These are phyloP conservation scores for Solanum paucissectum DNA, from an alignment of 257 asterid genomes.

Conservation along the genomic window DNA sequence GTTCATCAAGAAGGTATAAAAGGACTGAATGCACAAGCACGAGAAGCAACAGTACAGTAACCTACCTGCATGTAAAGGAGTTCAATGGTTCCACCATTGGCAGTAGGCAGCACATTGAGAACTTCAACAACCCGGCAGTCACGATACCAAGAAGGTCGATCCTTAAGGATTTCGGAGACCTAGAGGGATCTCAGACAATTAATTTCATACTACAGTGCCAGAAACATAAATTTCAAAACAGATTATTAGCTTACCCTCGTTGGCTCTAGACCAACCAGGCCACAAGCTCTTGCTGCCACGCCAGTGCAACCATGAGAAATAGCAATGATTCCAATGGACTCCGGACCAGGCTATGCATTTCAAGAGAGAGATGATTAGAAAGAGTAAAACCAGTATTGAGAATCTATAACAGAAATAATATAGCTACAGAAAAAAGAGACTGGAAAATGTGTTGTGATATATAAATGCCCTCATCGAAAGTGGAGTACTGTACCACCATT, in stretches of 20 bases:
- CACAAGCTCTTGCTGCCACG: constrained; percentile 94
- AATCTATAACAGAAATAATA: not conserved
- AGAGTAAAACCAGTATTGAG: not conserved
- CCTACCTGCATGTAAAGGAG: constrained; percentile 83
- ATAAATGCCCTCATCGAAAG: not conserved
- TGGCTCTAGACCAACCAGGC: constrained; percentile 92
- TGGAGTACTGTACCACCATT: not conserved
- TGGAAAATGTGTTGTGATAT: not conserved
- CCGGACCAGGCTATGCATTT: constrained; percentile 97
- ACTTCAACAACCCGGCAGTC: constrained; percentile 88
- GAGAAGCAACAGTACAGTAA: not conserved
- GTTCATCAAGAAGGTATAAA: not conserved
- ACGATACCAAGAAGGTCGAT: constrained; percentile 92
- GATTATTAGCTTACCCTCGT: constrained; percentile 45
- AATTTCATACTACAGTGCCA: not conserved
- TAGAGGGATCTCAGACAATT: constrained; percentile 11
- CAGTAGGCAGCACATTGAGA: constrained; percentile 76
- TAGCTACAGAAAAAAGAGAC: not conserved
- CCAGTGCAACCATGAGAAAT: constrained; percentile 99
- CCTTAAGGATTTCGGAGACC: constrained; percentile 96
- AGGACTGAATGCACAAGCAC: not conserved
- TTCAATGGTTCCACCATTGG: constrained; percentile 96
- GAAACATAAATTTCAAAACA: not conserved
- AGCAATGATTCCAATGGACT: constrained; percentile 99
- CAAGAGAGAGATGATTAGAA: not conserved